Conservation (phyloP, 225 moss, liverwort and hornwort genomes). For the Pseudoscleropodium purum region DNA sequence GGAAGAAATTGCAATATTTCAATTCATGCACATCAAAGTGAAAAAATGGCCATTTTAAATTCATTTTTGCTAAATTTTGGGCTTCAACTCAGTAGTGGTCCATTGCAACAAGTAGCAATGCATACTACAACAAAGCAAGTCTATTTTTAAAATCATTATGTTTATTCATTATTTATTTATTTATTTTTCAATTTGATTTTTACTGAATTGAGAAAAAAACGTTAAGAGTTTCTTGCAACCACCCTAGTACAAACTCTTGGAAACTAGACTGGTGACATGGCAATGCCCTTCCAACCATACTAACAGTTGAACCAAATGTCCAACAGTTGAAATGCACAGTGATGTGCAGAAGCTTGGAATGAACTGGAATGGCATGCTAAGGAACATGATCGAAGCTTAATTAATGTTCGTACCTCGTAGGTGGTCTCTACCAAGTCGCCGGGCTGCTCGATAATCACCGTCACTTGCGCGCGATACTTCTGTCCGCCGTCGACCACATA, state of each 20-base stretch:
- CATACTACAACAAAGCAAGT: no score
- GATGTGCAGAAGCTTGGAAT: neutral
- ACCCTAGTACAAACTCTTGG: neutral
- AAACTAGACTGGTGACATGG: no score
- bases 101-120: rapidly evolving
- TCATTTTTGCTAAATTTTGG: rapidly evolving
- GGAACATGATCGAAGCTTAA: neutral
- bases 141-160: no score
- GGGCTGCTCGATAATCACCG: neutral
- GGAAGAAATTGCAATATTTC: no score
- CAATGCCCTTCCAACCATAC: neutral
- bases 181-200: no score
- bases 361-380: neutral
- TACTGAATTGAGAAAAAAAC: no score
- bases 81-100: rapidly evolving
- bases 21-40: neutral
- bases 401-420: neutral
- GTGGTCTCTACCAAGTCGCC: neutral
- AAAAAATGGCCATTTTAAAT: no score
- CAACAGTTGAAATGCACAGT: no score
- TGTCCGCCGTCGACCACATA: neutral
- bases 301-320: neutral
- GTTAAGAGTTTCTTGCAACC: no score
- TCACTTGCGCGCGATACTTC: neutral
- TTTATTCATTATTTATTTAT: no score